Percentiles rank a stretch among this genome's conserved stretches.
These are phyloP conservation scores for Tremella mesenterica DNA, from an alignment of 768 basidiomycete genomes.

Conservation along the genomic window DNA sequence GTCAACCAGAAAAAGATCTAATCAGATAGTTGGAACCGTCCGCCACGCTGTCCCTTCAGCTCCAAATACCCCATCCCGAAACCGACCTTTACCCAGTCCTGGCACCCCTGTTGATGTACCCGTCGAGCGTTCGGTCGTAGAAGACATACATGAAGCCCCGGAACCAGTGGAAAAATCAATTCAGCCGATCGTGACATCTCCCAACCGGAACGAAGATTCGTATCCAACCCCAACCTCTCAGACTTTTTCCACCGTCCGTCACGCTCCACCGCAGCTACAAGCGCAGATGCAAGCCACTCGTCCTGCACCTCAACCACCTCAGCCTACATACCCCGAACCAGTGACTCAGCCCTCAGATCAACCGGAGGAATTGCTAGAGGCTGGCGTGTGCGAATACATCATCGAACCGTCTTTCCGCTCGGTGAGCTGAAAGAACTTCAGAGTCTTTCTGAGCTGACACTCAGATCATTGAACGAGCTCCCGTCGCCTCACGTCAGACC, in stretches of 20 bases:
- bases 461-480: constrained; percentile 83
- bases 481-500: constrained; percentile 80
- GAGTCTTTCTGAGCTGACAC: background rate
- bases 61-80: constrained; percentile 2
- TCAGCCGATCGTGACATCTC: background rate
- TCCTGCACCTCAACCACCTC: constrained; percentile 43
- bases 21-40: constrained; percentile 67
- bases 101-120: constrained; percentile 1
- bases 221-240: constrained; percentile 3
- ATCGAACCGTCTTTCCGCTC: constrained; percentile 94
- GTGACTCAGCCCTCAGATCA: background rate
- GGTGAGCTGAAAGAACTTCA: constrained; percentile 37
- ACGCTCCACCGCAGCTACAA: background rate
- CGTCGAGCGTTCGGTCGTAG: constrained; percentile 12
- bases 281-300: background rate
- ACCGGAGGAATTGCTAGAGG: constrained; percentile 72
- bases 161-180: constrained; percentile 19
- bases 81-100: constrained; percentile 3
- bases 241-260: background rate
- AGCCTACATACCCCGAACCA: no score
- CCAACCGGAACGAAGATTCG: constrained; percentile 2
- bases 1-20: background rate
- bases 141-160: constrained; percentile 52
- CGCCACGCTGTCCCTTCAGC: constrained; percentile 53
- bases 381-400: constrained; percentile 55